Evolutionary conservation across 345 rosid species (phyloP).

Genomic region (Brassica carinata): DNA sequence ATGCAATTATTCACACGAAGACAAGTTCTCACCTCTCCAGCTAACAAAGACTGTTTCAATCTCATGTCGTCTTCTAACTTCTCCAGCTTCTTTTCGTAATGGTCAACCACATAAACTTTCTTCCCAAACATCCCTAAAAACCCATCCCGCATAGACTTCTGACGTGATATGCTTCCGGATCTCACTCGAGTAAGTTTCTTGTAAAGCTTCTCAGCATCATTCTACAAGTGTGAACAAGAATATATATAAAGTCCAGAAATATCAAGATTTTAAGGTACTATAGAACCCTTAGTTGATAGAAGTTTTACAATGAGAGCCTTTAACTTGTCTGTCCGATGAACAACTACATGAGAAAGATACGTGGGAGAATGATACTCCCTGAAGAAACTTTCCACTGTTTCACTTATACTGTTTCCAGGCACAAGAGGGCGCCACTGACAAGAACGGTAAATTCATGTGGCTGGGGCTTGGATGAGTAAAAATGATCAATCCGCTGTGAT

Average conservation of each 20-base stretch:
- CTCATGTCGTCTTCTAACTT: conserved; percentile 65
- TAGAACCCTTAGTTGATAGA: conserved; percentile 4
- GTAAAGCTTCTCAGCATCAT: conserved; percentile 64
- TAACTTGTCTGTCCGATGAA: conserved; percentile 66
- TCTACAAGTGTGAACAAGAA: conserved; percentile 44
- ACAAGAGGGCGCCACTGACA: conserved; percentile 66
- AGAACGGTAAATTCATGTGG: conserved; percentile 76
- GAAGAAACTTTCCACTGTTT: conserved; percentile 75
- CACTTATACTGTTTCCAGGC: conserved; percentile 57
- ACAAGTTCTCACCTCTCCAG: conserved; percentile 53
- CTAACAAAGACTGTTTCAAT: conserved; percentile 53
- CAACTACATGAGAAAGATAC: conserved; percentile 72
- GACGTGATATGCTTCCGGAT: conserved; percentile 43
- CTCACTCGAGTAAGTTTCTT: conserved; percentile 57
- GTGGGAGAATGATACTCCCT: conserved; percentile 74
- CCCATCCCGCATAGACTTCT: conserved; percentile 57
- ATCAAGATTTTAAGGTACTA: not conserved
- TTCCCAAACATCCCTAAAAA: conserved; percentile 71
- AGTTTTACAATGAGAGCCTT: conserved; percentile 63
- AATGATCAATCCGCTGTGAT: conserved; percentile 57
- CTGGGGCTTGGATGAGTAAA: conserved; percentile 72
- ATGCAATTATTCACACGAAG: conserved; percentile 1
- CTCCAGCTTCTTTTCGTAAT: conserved; percentile 65
- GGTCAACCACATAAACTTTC: conserved; percentile 59
- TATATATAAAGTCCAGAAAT: conserved; percentile 6